Conservation (phyloP, 352 stramenopile species). For the Phytophthora pseudosyringae region DNA sequence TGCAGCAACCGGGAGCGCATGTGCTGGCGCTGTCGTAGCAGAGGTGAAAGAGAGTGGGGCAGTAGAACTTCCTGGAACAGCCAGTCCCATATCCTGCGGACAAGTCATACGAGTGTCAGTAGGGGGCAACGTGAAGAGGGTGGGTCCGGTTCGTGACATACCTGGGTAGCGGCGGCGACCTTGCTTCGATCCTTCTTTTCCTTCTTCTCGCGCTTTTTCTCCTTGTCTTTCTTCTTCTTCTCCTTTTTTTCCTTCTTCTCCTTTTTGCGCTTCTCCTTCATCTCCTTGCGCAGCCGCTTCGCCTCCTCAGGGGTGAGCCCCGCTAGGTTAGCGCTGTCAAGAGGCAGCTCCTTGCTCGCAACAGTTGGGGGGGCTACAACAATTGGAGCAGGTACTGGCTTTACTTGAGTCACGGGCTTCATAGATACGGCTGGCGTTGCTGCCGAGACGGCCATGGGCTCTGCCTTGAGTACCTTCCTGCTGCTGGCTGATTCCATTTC, state of each 20-base stretch:
- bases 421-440: conserved; percentile 1
- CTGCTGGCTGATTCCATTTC: conserved; percentile 7
- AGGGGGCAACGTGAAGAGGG: not conserved
- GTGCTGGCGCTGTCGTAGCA: not conserved
- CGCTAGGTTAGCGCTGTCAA: conserved; percentile 12
- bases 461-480: conserved; percentile 13
- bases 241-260: conserved; percentile 80
- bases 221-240: conserved; percentile 72
- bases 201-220: conserved; percentile 62
- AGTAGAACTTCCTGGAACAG: conserved; percentile 2
- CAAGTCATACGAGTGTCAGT: conserved; percentile 7
- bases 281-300: conserved; percentile 47
- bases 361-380: conserved; percentile 6
- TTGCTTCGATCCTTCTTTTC: conserved; percentile 62
- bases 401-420: conserved; percentile 18
- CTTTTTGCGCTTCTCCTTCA: conserved; percentile 68
- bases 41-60: not conserved
- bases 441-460: not conserved
- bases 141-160: conserved; percentile 3
- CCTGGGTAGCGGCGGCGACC: conserved; percentile 26
- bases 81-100: conserved; percentile 22
- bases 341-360: conserved; percentile 15
- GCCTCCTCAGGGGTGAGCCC: conserved; percentile 32
- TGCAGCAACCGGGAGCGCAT: conserved; percentile 6
- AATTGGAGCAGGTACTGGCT: conserved; percentile 8